A percentile compares a stretch with the other conserved stretches of the same genome.
Conservation (phyloP, 306 rosid genomes). For the Lablab purpureus region DNA sequence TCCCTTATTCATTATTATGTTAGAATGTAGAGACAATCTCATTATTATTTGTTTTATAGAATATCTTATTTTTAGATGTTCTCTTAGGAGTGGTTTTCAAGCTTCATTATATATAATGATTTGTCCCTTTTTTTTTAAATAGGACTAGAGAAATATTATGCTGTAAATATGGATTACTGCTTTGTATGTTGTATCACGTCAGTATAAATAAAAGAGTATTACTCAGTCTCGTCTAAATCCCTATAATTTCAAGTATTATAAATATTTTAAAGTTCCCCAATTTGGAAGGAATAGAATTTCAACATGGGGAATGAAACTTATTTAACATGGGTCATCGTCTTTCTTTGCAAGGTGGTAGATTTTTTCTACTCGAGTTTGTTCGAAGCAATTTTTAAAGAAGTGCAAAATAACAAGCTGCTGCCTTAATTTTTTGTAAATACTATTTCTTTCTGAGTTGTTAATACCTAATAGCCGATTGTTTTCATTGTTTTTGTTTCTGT, state of each 20-base stretch:
- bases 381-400: not conserved
- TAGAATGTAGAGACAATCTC: not conserved
- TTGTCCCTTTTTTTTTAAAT: not conserved
- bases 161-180: not conserved
- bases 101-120: not conserved
- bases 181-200: not conserved
- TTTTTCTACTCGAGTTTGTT: not conserved
- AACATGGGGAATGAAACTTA: not conserved
- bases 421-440: not conserved
- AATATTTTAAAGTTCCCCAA: not conserved
- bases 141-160: not conserved
- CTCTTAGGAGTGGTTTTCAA: not conserved
- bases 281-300: not conserved
- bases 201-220: not conserved
- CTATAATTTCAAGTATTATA: not conserved
- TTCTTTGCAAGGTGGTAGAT: not conserved
- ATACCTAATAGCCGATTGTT: slow-evolving; percentile 4
- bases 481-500: slow-evolving; percentile 14
- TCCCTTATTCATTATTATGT: not conserved
- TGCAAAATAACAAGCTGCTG: not conserved
- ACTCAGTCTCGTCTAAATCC: not conserved
- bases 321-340: not conserved
- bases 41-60: not conserved
- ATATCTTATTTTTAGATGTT: not conserved
- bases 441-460: not conserved